A percentile compares a stretch with the other conserved stretches of the same genome.
Evolutionary conservation across 768 basidiomycete species (phyloP).

Genomic region (Flagelloscypha sp.): DNA sequence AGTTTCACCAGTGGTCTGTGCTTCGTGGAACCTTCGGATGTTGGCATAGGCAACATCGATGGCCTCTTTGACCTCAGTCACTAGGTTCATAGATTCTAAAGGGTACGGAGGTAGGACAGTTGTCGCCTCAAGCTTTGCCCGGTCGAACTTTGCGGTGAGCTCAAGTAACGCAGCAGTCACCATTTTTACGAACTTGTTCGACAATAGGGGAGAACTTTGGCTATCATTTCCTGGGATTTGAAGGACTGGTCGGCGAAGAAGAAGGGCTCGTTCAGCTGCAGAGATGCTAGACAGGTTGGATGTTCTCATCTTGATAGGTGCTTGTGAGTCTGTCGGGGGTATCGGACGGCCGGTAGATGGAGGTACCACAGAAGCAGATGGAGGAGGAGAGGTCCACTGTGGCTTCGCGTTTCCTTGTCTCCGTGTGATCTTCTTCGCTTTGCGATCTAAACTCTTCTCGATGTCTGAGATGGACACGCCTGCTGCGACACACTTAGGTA

Average conservation of each 20-base stretch:
- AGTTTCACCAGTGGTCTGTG: slow-evolving; percentile 64
- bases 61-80: slow-evolving; percentile 59
- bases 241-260: slow-evolving; percentile 86
- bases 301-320: slow-evolving; percentile 71
- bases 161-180: slow-evolving; percentile 85
- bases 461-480: slow-evolving; percentile 82
- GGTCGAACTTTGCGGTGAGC: slow-evolving; percentile 91
- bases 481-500: slow-evolving; percentile 70
- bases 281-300: slow-evolving; percentile 46
- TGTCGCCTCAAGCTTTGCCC: slow-evolving; percentile 59
- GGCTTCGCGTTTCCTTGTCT: slow-evolving; percentile 90
- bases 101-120: slow-evolving; percentile 76
- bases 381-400: slow-evolving; percentile 42
- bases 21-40: slow-evolving; percentile 85
- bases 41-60: slow-evolving; percentile 90
- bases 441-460: slow-evolving; percentile 73
- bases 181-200: slow-evolving; percentile 85
- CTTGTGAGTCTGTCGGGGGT: slow-evolving; percentile 20
- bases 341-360: slow-evolving; percentile 4
- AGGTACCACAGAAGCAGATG: slow-evolving; percentile 11
- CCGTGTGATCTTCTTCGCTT: slow-evolving; percentile 80
- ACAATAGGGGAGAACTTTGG: slow-evolving; percentile 87
- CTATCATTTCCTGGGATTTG: slow-evolving; percentile 45
- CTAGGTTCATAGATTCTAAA: slow-evolving; percentile 51
- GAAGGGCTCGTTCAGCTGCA: slow-evolving; percentile 46